phyloP scores from a whole-genome alignment of 1,139 yeast species.

The Wickerhamomyces sp. region DNA sequence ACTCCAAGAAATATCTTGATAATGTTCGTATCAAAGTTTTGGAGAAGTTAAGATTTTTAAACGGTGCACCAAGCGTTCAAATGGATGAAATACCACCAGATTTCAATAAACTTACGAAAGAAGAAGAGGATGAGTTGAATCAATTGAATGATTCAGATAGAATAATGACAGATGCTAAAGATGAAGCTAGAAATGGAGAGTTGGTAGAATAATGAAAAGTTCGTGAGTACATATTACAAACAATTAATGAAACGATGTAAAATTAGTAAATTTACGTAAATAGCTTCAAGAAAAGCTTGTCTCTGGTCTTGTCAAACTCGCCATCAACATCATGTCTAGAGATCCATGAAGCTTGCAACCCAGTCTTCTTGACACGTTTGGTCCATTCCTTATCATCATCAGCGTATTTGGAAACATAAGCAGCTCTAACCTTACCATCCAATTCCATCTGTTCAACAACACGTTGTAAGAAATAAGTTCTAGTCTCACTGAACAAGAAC shows the following conservation, averaged over 20 bases:
- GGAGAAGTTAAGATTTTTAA: constrained; percentile 76
- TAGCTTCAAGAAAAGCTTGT: constrained; percentile 6
- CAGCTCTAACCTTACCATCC: constrained; percentile 2
- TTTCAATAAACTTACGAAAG: constrained; percentile 17
- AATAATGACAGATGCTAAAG: constrained; percentile 23
- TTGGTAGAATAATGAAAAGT: constrained; percentile 11
- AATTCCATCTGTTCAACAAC: constrained; percentile 10
- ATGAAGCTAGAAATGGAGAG: constrained; percentile 26
- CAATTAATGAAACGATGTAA: too few relatives aligned
- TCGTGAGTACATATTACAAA: too few relatives aligned
- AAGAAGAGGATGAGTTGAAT: constrained; percentile 21
- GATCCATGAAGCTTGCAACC: constrained; percentile 7
- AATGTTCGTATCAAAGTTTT: constrained; percentile 69
- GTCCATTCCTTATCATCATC: constrained; percentile 11
- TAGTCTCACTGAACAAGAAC: constrained; percentile 8
- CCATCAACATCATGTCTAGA: constrained; percentile 7
- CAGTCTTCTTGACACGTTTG: constrained; percentile 1
- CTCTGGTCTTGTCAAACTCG: constrained; percentile 6
- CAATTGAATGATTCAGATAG: constrained; percentile 17
- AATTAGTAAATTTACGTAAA: too few relatives aligned
- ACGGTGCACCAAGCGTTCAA: constrained; percentile 92
- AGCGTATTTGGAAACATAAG: constrained; percentile 4
- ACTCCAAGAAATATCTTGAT: constrained; percentile 78
- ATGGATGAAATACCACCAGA: constrained; percentile 52
- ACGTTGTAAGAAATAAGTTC: constrained; percentile 6